Evolutionary conservation across 306 rosid species (phyloP), one percentile per base, ranked within the genome.

Genomic region (Sphenostylis stenocarpa): DNA sequence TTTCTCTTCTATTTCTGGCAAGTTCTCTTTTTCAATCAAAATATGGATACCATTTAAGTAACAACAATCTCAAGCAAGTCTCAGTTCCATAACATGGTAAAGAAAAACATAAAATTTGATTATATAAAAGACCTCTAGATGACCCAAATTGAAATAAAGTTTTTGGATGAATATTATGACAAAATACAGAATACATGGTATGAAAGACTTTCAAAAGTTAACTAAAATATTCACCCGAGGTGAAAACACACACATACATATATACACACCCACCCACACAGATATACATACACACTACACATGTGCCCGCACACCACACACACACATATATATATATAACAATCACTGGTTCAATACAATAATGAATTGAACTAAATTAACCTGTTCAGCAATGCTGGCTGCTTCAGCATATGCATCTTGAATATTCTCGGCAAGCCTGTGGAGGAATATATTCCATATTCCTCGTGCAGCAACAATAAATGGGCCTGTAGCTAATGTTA

Each of bases 361-460:
- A 48, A 80, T 48, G 61, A 57, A 39, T 31, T 21, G 63, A 77
- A 57, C n/a, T 4, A n/a, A 71, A 63, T 75, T n/a, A 76, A 95
- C 99, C 99, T 96, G 99, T 84, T 96, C 99, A 20, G 99, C 99
- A 82, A 96, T 90, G 86, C 98, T 91, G 71, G 99, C 99, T 64
- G 99, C 99, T 90, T 96, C 99, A 43, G 99, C 99, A 87, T 96
- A 96, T 56, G 99, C 99, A 85, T 96, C 99, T 86, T 96, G 99
- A 82, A 96, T 96, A 88, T 91, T 96, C 87, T 96, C 99, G 20
- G 99, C 99, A 73, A 96, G 99, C 88, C 96, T 91, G 49, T 96
- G 99, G 70, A 96, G 99, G 87, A 96, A 96, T 87, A 96, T 92
- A 84, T 96, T 96, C 52, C 98, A 96, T 86, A 96, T 89, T 80